A percentile compares a stretch with the other conserved stretches of the same genome.
phyloP scores from a whole-genome alignment of 2,329 filamentous ascomycete species.

The Ceratocystis eucalypticola region DNA sequence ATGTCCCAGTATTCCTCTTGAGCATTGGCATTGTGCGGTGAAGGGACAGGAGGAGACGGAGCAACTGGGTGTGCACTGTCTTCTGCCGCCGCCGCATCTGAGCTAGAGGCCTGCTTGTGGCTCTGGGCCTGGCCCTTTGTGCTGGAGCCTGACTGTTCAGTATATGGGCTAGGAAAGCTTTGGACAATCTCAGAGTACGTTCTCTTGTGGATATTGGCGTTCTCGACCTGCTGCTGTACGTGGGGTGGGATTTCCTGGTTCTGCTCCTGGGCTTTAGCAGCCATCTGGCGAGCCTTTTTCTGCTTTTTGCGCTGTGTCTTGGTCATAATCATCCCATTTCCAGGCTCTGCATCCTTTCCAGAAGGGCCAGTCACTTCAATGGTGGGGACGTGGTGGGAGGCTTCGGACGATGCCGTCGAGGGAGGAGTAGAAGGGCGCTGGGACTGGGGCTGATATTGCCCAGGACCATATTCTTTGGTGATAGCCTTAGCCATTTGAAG shows the following conservation, averaged over 20 bases:
- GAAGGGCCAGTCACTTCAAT: background rate
- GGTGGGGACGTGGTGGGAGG: background rate
- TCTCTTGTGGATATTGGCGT: background rate
- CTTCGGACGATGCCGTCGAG: background rate
- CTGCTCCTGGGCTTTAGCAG: background rate
- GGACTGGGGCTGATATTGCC: background rate
- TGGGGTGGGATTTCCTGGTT: background rate
- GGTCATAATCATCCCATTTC: background rate
- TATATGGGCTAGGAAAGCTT: background rate
- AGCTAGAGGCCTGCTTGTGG: background rate
- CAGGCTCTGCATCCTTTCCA: background rate
- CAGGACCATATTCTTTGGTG: background rate
- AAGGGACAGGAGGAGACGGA: background rate
- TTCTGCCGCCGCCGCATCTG: background rate
- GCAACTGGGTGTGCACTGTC: constrained; percentile 8
- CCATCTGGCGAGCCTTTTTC: constrained; percentile 2
- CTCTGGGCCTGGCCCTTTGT: background rate
- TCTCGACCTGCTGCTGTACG: constrained; percentile 4
- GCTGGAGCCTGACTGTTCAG: background rate
- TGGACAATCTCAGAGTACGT: background rate
- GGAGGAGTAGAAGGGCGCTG: background rate
- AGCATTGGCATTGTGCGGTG: background rate
- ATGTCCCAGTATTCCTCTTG: constrained; percentile 8
- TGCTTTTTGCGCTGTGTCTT: background rate
- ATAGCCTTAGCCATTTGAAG: background rate